Percentiles rank a stretch among this genome's conserved stretches.
Conservation (phyloP, 805 yeast genomes). For the Danielozyma ontarioensis region DNA sequence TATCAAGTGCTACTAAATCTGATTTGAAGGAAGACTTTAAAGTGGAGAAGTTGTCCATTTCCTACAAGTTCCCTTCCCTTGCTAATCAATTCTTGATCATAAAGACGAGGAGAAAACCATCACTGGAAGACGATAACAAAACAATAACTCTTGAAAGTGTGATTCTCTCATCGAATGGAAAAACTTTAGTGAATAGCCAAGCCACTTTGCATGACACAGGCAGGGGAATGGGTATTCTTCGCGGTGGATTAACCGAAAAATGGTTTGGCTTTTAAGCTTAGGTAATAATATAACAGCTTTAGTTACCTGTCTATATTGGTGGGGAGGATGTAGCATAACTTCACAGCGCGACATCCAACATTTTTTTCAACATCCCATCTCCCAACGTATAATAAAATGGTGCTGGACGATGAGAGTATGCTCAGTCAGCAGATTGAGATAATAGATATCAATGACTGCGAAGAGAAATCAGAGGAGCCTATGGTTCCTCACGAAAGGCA, state of each 20-base stretch:
- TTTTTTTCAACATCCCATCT: too few relatives aligned
- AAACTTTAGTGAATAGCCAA: constrained; percentile 50
- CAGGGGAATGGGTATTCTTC: background rate
- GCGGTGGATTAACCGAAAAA: background rate
- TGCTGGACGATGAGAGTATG: too few relatives aligned
- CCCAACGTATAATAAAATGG: too few relatives aligned
- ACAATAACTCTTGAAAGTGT: constrained; percentile 43
- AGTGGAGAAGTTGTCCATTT: constrained; percentile 43
- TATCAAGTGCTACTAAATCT: constrained; percentile 28
- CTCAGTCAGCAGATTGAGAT: constrained; percentile 23
- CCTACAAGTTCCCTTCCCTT: constrained; percentile 67
- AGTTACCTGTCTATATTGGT: too few relatives aligned
- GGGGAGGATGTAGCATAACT: too few relatives aligned
- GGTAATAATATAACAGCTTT: too few relatives aligned
- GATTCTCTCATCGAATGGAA: constrained; percentile 50
- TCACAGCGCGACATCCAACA: too few relatives aligned
- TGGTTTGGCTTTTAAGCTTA: background rate
- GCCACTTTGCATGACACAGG: constrained; percentile 33
- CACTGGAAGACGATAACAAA: constrained; percentile 21
- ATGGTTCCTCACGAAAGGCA: constrained; percentile 54
- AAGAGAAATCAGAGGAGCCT: constrained; percentile 15
- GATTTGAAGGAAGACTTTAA: constrained; percentile 32
- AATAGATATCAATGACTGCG: constrained; percentile 31
- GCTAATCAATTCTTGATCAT: constrained; percentile 74
- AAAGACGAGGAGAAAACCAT: constrained; percentile 39